These are phyloP conservation scores for Fusarium poae DNA, from an alignment of 2,329 filamentous ascomycete genomes.

Conservation along the genomic window DNA sequence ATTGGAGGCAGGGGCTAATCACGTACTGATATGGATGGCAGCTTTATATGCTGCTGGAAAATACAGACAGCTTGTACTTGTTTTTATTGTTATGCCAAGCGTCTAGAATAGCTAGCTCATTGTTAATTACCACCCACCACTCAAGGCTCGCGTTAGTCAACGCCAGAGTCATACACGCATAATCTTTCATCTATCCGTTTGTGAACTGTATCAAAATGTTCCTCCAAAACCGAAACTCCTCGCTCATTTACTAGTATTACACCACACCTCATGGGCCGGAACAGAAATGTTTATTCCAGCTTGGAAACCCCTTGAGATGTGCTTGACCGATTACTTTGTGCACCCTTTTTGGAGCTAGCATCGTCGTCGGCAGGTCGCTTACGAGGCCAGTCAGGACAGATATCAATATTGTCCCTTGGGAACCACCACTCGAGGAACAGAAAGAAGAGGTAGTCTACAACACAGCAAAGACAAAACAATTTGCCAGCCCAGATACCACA, in stretches of 20 bases:
- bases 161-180: conserved; percentile 8
- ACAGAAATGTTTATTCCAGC: conserved; percentile 34
- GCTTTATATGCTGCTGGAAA: conserved; percentile 25
- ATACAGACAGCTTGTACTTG: conserved; percentile 39
- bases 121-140: conserved; percentile 42
- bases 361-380: conserved; percentile 65
- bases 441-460: conserved; percentile 94
- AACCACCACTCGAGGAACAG: conserved; percentile 89
- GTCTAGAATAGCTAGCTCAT: conserved; percentile 44
- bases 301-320: conserved; percentile 51
- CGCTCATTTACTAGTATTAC: conserved; percentile 7
- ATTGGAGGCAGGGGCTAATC: conserved; percentile 53
- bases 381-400: conserved; percentile 91
- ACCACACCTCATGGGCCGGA: not conserved
- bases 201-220: not conserved
- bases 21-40: conserved; percentile 26
- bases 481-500: conserved; percentile 99
- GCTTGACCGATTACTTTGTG: conserved; percentile 52
- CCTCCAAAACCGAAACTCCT: conserved; percentile 22
- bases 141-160: conserved; percentile 23
- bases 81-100: conserved; percentile 43
- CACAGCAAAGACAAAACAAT: conserved; percentile 92
- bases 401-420: conserved; percentile 86
- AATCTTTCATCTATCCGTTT: conserved; percentile 1
- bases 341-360: conserved; percentile 47